A percentile compares a stretch with the other conserved stretches of the same genome.
Conservation (phyloP, 2,329 filamentous ascomycete species). For the Sarocladium brachiariae region DNA sequence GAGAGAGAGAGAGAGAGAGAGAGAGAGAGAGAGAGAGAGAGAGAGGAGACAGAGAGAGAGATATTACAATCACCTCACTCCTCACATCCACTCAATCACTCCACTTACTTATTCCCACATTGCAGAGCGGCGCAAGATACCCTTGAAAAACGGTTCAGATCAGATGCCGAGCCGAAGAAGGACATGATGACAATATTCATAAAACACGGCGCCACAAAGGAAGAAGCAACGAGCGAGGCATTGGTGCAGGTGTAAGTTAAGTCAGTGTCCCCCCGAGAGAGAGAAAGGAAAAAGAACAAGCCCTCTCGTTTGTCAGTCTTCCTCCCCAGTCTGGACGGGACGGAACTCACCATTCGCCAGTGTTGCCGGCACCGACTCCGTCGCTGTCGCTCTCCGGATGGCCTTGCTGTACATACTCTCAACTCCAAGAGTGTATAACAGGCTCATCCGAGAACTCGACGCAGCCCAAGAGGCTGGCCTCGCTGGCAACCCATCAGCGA, state of each 20-base stretch:
- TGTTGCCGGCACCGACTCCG: constrained; percentile 55
- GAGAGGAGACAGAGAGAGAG: too few relatives aligned
- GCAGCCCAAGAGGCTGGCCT: constrained; percentile 20
- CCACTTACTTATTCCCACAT: not conserved
- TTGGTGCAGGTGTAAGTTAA: constrained; percentile 14
- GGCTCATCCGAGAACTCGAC: constrained; percentile 37
- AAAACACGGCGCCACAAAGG: constrained; percentile 25
- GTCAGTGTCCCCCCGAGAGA: too few relatives aligned
- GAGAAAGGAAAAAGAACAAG: too few relatives aligned
- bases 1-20: too few relatives aligned
- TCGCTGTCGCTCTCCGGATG: constrained; percentile 45
- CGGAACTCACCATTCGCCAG: not conserved
- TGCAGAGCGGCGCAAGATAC: not conserved
- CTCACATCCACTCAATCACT: too few relatives aligned
- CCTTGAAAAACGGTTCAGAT: constrained; percentile 24
- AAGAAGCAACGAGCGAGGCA: constrained; percentile 24
- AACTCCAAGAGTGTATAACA: constrained; percentile 32
- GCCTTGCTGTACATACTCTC: constrained; percentile 45
- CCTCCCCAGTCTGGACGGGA: not conserved
- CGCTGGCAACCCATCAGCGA: constrained; percentile 32
- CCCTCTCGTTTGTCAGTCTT: not conserved
- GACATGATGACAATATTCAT: constrained; percentile 38
- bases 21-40: too few relatives aligned
- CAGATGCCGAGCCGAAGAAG: constrained; percentile 26
- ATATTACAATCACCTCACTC: too few relatives aligned